Base-by-base conservation (phyloP, 345 rosid species). In the Abelmoschus esculentus region DNA sequence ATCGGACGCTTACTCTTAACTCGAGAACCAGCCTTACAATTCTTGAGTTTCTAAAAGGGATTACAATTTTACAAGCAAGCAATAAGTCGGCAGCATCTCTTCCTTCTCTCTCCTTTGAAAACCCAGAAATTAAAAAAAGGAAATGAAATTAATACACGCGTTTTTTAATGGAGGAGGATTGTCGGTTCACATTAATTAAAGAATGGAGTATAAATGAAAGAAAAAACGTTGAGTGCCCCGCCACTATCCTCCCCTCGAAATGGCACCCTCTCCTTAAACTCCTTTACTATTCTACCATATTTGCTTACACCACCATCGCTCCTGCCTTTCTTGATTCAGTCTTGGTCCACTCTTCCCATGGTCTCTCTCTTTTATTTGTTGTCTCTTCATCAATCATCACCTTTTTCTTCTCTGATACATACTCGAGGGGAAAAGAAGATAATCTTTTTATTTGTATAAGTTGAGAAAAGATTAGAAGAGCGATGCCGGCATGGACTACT, bases 251-350 rank as follows among this genome's bases (percentile, higher is more conserved):
- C 32, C 31, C 32, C 55, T 34, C 12, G 73, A 56, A 66, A n/a
- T 50, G 61, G 18, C 7, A 38, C 29, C 26, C 53, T 49, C 53
- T 49, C 58, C 58, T 40, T 13, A 65, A 15, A 14, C 53, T 49
- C 58, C 58, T 40, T 13, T 69, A 15, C 28, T n/a, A 3, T 50
- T 62, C 38, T 75, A 44, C 70, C 53, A 49, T 60, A 40, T 56
- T 32, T 18, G 59, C 12, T 63, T 47, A 40, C 40, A 12, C 11
- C 73, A 72, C 57, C 67, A 28, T 55, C 12, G 52, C 76, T 58
- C 63, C 70, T 73, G 71, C 75, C 70, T 76, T 78, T 72, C 77
- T 83, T 80, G 89, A 86, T 79, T 72, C 66, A 69, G 86, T 88
- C 85, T 55, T 55, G 72, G 85, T 86, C 84, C 72, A 75, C 82